Percentiles rank a stretch among this genome's conserved stretches.
Conservation (phyloP, 257 asterid species). For the Fraxinus cuspidata region DNA sequence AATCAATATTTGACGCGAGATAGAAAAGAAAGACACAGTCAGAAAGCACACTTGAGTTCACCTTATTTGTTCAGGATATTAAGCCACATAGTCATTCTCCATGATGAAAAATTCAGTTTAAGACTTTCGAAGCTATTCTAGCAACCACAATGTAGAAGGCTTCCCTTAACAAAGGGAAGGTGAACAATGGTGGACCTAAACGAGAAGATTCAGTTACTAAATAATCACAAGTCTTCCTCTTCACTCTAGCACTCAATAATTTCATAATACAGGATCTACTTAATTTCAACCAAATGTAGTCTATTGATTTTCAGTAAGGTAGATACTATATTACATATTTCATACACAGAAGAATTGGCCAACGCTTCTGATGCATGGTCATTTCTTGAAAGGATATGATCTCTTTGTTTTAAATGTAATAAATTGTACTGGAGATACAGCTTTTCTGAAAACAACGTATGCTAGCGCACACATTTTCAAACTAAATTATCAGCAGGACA, state of each 20-base stretch:
- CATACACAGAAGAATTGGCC: neutral
- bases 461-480: neutral
- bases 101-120: neutral
- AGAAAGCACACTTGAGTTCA: neutral
- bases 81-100: neutral
- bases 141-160: slow-evolving; percentile 1
- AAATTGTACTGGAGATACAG: neutral
- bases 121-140: neutral
- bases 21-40: neutral
- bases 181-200: neutral
- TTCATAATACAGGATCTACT: neutral
- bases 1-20: neutral
- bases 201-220: neutral
- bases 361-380: neutral
- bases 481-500: neutral
- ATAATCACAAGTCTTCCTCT: neutral
- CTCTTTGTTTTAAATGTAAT: neutral
- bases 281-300: neutral
- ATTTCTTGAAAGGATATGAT: neutral
- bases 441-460: neutral
- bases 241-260: neutral
- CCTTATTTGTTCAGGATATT: neutral
- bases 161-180: neutral
- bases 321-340: neutral
- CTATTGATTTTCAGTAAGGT: neutral